Percentiles rank a stretch among this genome's conserved stretches.
Evolutionary conservation across 257 asterid genomes (phyloP).

Genomic region (Penstemon eatonii): DNA sequence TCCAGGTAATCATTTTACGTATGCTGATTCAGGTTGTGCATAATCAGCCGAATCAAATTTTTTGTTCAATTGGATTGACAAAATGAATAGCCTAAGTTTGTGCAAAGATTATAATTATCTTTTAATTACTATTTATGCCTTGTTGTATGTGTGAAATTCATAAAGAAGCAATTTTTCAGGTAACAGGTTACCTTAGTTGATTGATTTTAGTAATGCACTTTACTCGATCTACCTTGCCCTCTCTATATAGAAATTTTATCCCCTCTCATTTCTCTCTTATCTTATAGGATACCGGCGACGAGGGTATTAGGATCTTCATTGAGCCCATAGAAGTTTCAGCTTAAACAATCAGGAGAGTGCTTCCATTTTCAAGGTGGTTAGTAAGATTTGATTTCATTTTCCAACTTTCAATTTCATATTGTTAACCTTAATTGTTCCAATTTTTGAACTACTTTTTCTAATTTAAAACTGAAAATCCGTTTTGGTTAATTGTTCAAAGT

Average conservation of each 20-base stretch:
- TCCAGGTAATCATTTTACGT: background rate
- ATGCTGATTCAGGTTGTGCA: background rate
- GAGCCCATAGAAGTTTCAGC: background rate
- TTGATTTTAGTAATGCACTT: constrained; percentile 2
- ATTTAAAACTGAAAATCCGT: background rate
- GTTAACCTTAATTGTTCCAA: background rate
- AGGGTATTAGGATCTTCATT: background rate
- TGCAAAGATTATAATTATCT: background rate
- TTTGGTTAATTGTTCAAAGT: background rate
- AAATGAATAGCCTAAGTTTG: background rate
- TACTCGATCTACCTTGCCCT: background rate
- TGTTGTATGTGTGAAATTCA: background rate
- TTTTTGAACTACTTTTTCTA: background rate
- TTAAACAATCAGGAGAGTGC: background rate
- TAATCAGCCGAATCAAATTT: background rate
- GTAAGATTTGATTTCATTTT: background rate
- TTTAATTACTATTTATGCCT: background rate
- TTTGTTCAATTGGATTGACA: background rate
- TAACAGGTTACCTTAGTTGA: background rate
- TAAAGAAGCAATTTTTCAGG: background rate
- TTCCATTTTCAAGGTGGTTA: background rate
- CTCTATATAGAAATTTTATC: background rate
- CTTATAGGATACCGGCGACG: background rate
- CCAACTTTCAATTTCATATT: background rate
- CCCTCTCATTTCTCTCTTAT: background rate